Evolutionary conservation across 83 land plant genomes (phyloP).

Genomic region (Picea abies): DNA sequence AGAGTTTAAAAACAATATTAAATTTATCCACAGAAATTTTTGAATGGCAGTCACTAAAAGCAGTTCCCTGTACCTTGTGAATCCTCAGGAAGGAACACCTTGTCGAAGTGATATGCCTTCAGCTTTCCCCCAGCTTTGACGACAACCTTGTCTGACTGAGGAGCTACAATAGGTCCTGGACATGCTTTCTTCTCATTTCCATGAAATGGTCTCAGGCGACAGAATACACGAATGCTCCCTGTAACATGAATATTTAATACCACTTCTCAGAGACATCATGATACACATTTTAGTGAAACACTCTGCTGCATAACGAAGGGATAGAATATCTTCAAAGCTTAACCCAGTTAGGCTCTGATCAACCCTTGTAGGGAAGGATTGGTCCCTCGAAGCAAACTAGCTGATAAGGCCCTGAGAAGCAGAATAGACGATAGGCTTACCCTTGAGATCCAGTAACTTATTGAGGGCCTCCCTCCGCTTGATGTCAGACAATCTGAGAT

Average conservation of each 20-base stretch:
- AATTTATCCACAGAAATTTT: too few relatives aligned
- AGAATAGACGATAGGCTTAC: constrained; percentile 17
- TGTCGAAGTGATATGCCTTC: constrained; percentile 72
- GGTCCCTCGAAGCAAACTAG: too few relatives aligned
- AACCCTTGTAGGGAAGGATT: too few relatives aligned
- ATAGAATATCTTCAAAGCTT: too few relatives aligned
- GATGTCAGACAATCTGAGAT: constrained; percentile 28
- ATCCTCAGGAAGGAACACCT: constrained; percentile 28
- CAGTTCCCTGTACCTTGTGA: too few relatives aligned
- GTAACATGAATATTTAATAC: neutral
- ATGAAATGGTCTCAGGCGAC: neutral
- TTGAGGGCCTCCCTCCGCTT: constrained; percentile 47
- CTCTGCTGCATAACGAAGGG: too few relatives aligned
- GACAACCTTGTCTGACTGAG: constrained; percentile 39
- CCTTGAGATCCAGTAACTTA: constrained; percentile 56
- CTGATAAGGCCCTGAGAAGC: too few relatives aligned
- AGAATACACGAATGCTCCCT: neutral
- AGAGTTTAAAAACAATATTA: constrained; percentile 3
- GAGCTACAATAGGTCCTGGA: too few relatives aligned
- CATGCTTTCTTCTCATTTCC: neutral
- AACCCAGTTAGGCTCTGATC: neutral
- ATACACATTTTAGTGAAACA: neutral
- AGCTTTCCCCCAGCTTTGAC: constrained; percentile 40
- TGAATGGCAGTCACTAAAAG: too few relatives aligned
- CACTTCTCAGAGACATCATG: neutral